Evolutionary conservation across 2,329 filamentous ascomycete species (phyloP).

Genomic region (Epicoccum sorghinum): DNA sequence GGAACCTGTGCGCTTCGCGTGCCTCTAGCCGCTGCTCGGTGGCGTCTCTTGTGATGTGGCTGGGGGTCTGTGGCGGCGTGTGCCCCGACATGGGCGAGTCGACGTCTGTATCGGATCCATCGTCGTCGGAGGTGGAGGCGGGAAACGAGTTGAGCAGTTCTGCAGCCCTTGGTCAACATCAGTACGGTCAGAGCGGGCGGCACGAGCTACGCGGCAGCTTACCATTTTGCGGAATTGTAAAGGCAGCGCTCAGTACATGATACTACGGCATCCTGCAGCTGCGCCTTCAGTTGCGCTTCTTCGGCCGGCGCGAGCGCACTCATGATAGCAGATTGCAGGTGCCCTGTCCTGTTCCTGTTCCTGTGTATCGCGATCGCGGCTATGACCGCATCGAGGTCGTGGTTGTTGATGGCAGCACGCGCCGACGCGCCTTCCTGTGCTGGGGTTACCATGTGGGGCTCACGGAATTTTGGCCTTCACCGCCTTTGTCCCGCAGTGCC

Average conservation of each 20-base stretch:
- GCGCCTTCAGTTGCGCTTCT: constrained; percentile 67
- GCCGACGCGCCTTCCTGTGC: constrained; percentile 30
- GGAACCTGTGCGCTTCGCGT: constrained; percentile 79
- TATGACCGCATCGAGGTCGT: constrained; percentile 19
- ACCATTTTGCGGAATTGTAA: constrained; percentile 98
- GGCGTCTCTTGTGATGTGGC: constrained; percentile 64
- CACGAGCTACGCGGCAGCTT: constrained; percentile 14
- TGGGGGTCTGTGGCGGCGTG: constrained; percentile 51
- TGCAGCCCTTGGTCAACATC: constrained; percentile 72
- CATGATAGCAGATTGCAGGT: constrained; percentile 23
- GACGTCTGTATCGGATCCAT: constrained; percentile 63
- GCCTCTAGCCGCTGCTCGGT: constrained; percentile 78
- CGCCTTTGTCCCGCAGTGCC: constrained; percentile 20
- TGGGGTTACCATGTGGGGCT: constrained; percentile 17
- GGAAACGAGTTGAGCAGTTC: constrained; percentile 88
- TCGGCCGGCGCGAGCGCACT: constrained; percentile 49
- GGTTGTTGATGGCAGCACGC: constrained; percentile 18
- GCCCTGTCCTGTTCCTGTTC: neutral
- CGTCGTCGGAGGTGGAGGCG: constrained; percentile 51
- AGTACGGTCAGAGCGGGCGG: constrained; percentile 17
- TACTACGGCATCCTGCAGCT: constrained; percentile 83
- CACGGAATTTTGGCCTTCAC: constrained; percentile 27
- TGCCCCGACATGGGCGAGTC: constrained; percentile 65
- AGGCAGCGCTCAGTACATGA: constrained; percentile 94
- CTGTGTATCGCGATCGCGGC: constrained; percentile 4